Percentiles rank a stretch among this genome's conserved stretches.
Conservation (phyloP, 2,329 filamentous ascomycete genomes). For the Leptographium lundbergii region DNA sequence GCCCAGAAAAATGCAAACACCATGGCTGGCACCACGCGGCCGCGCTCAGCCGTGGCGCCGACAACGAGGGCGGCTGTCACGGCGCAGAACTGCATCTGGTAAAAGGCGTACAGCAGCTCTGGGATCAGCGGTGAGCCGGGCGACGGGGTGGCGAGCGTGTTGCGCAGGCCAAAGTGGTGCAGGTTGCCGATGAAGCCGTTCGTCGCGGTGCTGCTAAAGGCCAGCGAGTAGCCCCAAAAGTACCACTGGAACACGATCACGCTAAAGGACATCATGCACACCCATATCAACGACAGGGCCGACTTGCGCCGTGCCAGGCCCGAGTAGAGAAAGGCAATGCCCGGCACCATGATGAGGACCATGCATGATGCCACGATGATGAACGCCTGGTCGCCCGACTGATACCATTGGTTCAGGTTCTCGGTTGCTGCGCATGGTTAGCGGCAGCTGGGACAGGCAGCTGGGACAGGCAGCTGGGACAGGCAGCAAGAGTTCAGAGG, state of each 20-base stretch:
- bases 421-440: constrained; percentile 45
- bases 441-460: neutral
- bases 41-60: constrained; percentile 86
- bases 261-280: constrained; percentile 85
- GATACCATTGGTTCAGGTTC: constrained; percentile 94
- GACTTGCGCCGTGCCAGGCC: constrained; percentile 96
- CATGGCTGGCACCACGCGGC: constrained; percentile 84
- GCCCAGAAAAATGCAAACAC: constrained; percentile 95
- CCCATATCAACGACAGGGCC: constrained; percentile 92
- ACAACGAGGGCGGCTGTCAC: constrained; percentile 86
- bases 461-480: neutral
- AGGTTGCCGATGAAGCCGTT: constrained; percentile 91
- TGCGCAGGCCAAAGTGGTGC: constrained; percentile 76
- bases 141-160: constrained; percentile 72
- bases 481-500: neutral
- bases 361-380: constrained; percentile 84
- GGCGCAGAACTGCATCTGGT: constrained; percentile 97
- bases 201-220: constrained; percentile 69
- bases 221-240: constrained; percentile 96
- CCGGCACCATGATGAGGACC: constrained; percentile 93
- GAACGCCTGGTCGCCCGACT: constrained; percentile 83
- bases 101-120: constrained; percentile 85
- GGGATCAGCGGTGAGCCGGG: constrained; percentile 81
- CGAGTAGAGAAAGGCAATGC: constrained; percentile 94
- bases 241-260: constrained; percentile 98